Percentiles rank a stretch among this genome's conserved stretches.
Conservation (phyloP, 345 rosid species). For the Cochlearia excelsa region DNA sequence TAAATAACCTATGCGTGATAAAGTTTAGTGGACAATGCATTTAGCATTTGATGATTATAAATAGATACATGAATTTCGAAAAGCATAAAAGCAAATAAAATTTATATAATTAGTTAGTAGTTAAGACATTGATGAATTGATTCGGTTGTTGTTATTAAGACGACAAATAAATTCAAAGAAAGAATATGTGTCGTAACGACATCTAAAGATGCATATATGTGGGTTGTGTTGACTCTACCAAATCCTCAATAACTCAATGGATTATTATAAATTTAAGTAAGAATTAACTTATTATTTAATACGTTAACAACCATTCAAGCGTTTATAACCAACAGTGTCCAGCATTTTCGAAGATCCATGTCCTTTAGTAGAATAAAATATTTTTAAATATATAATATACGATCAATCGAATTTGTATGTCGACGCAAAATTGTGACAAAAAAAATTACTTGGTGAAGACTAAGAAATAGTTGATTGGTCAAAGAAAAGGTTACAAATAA, state of each 20-base stretch:
- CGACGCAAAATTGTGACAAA: conserved; percentile 1
- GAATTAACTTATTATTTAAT: too few species aligned
- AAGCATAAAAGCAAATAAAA: conserved; percentile 3
- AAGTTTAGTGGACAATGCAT: conserved; percentile 16
- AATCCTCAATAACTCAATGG: conserved; percentile 9
- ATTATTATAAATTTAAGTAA: neutral
- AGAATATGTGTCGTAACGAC: conserved; percentile 9
- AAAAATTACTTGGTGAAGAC: conserved; percentile 1
- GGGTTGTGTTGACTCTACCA: conserved; percentile 10
- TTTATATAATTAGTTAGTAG: conserved; percentile 26
- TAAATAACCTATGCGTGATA: neutral
- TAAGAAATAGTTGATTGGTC: conserved; percentile 21
- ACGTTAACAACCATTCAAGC: neutral
- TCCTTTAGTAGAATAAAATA: conserved; percentile 25
- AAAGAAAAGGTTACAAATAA: conserved; percentile 24
- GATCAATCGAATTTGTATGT: conserved; percentile 16
- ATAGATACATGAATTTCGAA: conserved; percentile 16
- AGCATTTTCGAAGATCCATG: conserved; percentile 19
- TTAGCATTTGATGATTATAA: neutral
- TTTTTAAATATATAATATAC: conserved; percentile 13
- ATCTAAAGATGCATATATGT: conserved; percentile 14
- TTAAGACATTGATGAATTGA: conserved; percentile 13
- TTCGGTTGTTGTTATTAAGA: conserved; percentile 9
- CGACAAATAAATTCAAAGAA: neutral
- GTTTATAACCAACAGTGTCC: neutral